These are phyloP conservation scores for Dichotomopilus funicola DNA, from an alignment of 2,329 filamentous ascomycete species.

Conservation along the genomic window DNA sequence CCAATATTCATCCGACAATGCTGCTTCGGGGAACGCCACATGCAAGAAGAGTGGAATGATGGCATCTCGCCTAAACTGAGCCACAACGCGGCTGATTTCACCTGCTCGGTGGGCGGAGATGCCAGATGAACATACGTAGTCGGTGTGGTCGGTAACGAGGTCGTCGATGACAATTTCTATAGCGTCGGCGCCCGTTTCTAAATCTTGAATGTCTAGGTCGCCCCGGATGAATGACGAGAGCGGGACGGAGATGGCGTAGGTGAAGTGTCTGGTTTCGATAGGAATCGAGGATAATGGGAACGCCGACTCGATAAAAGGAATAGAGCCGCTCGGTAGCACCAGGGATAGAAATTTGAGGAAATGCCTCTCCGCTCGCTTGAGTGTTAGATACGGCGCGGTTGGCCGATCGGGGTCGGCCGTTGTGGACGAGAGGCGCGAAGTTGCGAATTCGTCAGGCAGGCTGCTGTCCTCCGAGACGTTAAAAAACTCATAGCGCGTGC, in stretches of 20 bases:
- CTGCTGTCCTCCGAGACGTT: slow-evolving; percentile 56
- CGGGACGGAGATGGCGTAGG: slow-evolving; percentile 59
- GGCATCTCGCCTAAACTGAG: slow-evolving; percentile 55
- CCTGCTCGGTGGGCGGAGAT: slow-evolving; percentile 34
- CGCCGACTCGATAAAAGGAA: slow-evolving; percentile 55
- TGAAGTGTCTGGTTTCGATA: slow-evolving; percentile 55
- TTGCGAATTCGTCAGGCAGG: slow-evolving; percentile 20
- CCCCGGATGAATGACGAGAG: slow-evolving; percentile 49
- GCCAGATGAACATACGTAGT: slow-evolving; percentile 4
- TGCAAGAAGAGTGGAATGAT: slow-evolving; percentile 54
- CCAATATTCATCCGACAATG: slow-evolving; percentile 21
- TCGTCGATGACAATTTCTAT: slow-evolving; percentile 54
- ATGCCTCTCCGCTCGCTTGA: slow-evolving; percentile 62
- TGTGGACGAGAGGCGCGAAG: slow-evolving; percentile 20
- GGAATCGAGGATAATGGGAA: slow-evolving; percentile 59
- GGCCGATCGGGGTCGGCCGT: slow-evolving; percentile 32
- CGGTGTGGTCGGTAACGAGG: slow-evolving; percentile 21
- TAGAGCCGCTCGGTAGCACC: slow-evolving; percentile 46
- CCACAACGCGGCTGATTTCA: slow-evolving; percentile 52
- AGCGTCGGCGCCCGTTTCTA: slow-evolving; percentile 61
- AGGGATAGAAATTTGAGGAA: slow-evolving; percentile 63
- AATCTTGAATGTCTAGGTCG: slow-evolving; percentile 54
- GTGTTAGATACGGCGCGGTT: slow-evolving; percentile 54
- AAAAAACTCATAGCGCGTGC: slow-evolving; percentile 71
- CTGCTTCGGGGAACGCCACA: slow-evolving; percentile 33